These are phyloP conservation scores for Styphnolobium japonicum DNA, from an alignment of 306 rosid species.

Conservation along the genomic window DNA sequence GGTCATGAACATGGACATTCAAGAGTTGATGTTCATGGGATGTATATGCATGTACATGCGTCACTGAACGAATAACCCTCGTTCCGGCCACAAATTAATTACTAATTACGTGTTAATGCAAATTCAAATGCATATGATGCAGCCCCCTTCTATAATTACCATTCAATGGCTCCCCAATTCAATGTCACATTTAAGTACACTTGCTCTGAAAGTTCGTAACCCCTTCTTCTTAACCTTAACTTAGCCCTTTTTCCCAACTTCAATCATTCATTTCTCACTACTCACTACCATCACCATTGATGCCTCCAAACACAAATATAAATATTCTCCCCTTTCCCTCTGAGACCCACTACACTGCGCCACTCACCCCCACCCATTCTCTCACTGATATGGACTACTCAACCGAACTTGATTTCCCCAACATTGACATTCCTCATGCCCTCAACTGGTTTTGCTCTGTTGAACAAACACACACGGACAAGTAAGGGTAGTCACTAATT, in stretches of 20 bases:
- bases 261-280: background rate
- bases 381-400: conserved; percentile 35
- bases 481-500: conserved; percentile 28
- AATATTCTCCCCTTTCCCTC: background rate
- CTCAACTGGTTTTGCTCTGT: conserved; percentile 17
- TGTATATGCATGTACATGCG: background rate
- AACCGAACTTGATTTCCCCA: conserved; percentile 21
- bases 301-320: background rate
- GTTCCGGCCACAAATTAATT: background rate
- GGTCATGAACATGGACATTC: background rate
- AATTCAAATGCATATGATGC: conserved; percentile 21
- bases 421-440: conserved; percentile 33
- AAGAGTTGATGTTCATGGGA: background rate
- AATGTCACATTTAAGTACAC: conserved; percentile 25
- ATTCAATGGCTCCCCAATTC: conserved; percentile 32
- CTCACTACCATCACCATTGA: background rate
- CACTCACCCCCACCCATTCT: no score
- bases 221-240: conserved; percentile 1
- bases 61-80: background rate
- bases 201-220: conserved; percentile 41
- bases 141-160: conserved; percentile 31
- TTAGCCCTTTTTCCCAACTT: conserved; percentile 21
- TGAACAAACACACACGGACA: background rate
- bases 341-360: background rate
- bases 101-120: conserved; percentile 10